Base-by-base conservation (phyloP, 2,329 filamentous ascomycete species). In the Ambrosiella beaveri region DNA sequence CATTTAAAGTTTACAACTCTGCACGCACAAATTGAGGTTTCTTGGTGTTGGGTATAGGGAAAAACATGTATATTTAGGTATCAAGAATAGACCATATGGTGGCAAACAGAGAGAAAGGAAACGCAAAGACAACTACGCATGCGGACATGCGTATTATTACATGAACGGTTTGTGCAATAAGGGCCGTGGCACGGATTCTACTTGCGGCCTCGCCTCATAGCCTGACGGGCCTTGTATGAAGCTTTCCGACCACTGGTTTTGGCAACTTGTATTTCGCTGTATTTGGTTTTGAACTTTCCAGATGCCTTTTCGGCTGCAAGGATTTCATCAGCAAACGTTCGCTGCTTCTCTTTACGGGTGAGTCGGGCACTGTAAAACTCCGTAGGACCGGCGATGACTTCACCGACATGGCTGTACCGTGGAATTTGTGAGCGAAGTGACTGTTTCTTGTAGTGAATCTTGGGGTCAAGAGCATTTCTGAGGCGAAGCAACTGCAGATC, bases 401-500 rank as follows among this genome's bases (percentile, higher is more conserved):
- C 91, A 59, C 91, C 93, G 36, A 95, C 81, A 65, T 95, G 88
- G 17, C 86, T 94, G 67, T 86, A 97, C 61, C 88, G 82, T 1
- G 93, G 93, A 1, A 85, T 71, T 61, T 80, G 74, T 12, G 60
- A 56, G 36, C 59, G 59, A 36, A 54, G 36, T 7, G 54, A 58
- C 8, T 67, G 64, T 70, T 96, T 97, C 69, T 91, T 94, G 75
- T 95, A 95, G 66, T 91, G 86, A 54, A 86, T 78, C 68, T 97
- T 91, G 0, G 89, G 84, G 63, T 97, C 91, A 19, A 97, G 76
- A 17, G 95, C 84, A 58, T 83, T 84, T 68, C 93, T 82, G 85
- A 96, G 91, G 63, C 88, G 84, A 60, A 98, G 74, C 9, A 97
- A 75, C 70, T 96, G 89, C 55, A 96, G 75, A 67, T 98, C 91